These are phyloP conservation scores for Stemphylium beticola DNA, from an alignment of 2,329 filamentous ascomycete genomes.

Conservation along the genomic window DNA sequence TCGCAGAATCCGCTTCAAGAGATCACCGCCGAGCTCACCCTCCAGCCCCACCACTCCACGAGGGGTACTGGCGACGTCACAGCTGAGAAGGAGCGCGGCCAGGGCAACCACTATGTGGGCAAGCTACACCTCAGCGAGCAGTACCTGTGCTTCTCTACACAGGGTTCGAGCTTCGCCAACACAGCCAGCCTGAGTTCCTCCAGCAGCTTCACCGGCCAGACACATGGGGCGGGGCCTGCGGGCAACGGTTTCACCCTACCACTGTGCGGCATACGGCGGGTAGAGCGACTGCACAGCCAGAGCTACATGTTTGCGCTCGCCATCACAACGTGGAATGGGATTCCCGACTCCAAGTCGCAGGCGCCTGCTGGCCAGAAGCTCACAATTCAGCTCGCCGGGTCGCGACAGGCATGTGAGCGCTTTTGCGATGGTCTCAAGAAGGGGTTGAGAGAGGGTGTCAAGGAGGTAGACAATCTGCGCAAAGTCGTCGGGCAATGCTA, in stretches of 20 bases:
- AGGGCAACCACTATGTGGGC: slow-evolving; percentile 87
- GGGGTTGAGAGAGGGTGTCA: slow-evolving; percentile 83
- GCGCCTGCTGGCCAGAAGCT: slow-evolving; percentile 76
- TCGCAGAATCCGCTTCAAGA: slow-evolving; percentile 93
- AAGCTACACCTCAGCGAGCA: slow-evolving; percentile 93
- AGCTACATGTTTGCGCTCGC: slow-evolving; percentile 91
- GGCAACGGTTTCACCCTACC: slow-evolving; percentile 97
- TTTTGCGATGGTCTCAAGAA: slow-evolving; percentile 97
- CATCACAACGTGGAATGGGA: slow-evolving; percentile 90
- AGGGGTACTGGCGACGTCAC: slow-evolving; percentile 50
- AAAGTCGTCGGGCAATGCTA: slow-evolving; percentile 84
- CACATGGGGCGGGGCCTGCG: slow-evolving; percentile 87
- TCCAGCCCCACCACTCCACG: slow-evolving; percentile 69
- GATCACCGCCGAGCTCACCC: slow-evolving; percentile 93
- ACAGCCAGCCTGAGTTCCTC: slow-evolving; percentile 80
- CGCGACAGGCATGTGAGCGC: slow-evolving; percentile 85
- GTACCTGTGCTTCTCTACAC: slow-evolving; percentile 96
- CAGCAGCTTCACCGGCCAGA: slow-evolving; percentile 87
- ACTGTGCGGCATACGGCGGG: slow-evolving; percentile 85
- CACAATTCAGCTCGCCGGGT: slow-evolving; percentile 88
- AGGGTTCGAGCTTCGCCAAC: slow-evolving; percentile 83
- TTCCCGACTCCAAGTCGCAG: slow-evolving; percentile 50
- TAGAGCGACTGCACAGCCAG: slow-evolving; percentile 91
- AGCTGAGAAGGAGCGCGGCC: slow-evolving; percentile 67
- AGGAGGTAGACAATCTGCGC: slow-evolving; percentile 84